Base-by-base conservation (phyloP, 2,329 filamentous ascomycete species). In the Alternaria angustiovoidea region DNA sequence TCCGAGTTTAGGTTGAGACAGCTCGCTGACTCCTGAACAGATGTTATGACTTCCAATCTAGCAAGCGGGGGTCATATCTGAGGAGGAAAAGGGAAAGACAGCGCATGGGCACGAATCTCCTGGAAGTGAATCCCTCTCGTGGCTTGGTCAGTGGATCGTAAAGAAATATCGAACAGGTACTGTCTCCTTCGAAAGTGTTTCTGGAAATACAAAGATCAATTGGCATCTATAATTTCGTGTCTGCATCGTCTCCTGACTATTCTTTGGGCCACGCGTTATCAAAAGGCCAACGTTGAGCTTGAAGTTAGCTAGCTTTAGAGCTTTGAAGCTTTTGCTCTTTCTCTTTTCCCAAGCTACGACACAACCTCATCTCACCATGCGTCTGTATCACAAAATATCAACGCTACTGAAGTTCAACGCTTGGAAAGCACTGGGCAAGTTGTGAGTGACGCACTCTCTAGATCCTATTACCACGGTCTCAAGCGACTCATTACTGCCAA, bases 181-280 rank as follows among this genome's bases (percentile, higher is more conserved):
- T 5, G 11, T 5, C 16, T 39, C 9, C 36, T 11, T 20, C 2
- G 18, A 39, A 8, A 3, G 1, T 7, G 7, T 39, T 11, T 20
- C 36, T 4, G 0, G 2, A n/a, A 9, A 5, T 5, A 9, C 7
- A 39, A 39, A 4, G 16, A 38, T 38, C 16, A 8, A n/a, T 8
- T n/a, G 9, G 5, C 9, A 18, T 39, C n/a, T 39, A 20, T 9
- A 12, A 4, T 39, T 0, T 39, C 4, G 7, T 39, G 18, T 39
- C n/a, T 39, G 7, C n/a, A 20, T 39, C 2, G n/a, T 38, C 7
- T 30, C 28, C 28, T 30, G 0, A 12, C 28, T 30, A 0, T n/a
- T n/a, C 14, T 7, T 0, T 38, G 16, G 16, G n/a, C 1, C 4
- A 9, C n/a, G 1, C n/a, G n/a, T 4, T 8, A 39, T 20, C n/a